Conservation (phyloP, 2,329 filamentous ascomycete genomes). For the Ceratocystis harringtonii region DNA sequence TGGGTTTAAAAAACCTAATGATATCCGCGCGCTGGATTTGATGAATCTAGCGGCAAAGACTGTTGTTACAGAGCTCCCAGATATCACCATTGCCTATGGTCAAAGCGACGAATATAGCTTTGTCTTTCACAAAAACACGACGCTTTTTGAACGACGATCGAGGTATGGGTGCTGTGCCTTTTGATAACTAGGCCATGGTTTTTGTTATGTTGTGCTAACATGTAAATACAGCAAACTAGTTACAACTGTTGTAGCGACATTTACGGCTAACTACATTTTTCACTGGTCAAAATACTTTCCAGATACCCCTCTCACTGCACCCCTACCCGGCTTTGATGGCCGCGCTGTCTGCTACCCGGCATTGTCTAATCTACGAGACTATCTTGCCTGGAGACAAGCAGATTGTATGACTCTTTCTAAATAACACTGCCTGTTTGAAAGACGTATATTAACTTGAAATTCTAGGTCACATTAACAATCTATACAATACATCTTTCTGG, state of each 20-base stretch:
- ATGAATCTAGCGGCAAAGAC: constrained; percentile 89
- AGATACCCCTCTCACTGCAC: constrained; percentile 51
- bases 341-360: constrained; percentile 81
- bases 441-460: constrained; percentile 17
- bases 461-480: constrained; percentile 86
- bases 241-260: constrained; percentile 80
- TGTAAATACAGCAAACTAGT: constrained; percentile 57
- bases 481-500: constrained; percentile 98
- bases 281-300: constrained; percentile 67
- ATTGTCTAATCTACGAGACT: constrained; percentile 70
- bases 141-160: constrained; percentile 70
- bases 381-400: constrained; percentile 92
- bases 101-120: constrained; percentile 95
- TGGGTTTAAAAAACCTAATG: constrained; percentile 82
- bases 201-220: no score
- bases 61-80: constrained; percentile 68
- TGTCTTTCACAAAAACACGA: constrained; percentile 68
- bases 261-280: constrained; percentile 79
- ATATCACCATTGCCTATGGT: constrained; percentile 78
- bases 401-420: constrained; percentile 53
- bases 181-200: neutral
- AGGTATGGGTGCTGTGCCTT: constrained; percentile 36
- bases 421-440: neutral
- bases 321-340: constrained; percentile 83
- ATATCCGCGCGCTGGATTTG: constrained; percentile 68